phyloP scores from a whole-genome alignment of 108 stramenopile genomes.

The Cyclotella atomus region DNA sequence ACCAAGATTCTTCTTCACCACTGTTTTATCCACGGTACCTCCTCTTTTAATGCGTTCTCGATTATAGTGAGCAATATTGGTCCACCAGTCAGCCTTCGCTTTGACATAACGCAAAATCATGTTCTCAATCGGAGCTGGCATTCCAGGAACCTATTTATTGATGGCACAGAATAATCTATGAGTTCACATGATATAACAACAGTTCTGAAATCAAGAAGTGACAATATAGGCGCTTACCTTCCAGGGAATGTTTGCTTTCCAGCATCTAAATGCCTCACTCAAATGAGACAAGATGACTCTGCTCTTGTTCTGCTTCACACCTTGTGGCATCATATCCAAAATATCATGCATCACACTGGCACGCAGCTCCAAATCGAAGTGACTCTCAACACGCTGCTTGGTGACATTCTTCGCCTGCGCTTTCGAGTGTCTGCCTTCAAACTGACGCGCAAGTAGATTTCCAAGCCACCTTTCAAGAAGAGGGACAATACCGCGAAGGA shows the following conservation, averaged over 20 bases:
- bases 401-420: slow-evolving; percentile 98
- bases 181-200: not conserved
- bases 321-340: slow-evolving; percentile 99
- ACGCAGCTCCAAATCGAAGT: slow-evolving; percentile 98
- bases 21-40: slow-evolving; percentile 99
- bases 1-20: slow-evolving; percentile 99
- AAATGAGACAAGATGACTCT: slow-evolving; percentile 97
- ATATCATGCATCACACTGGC: slow-evolving; percentile 99
- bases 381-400: slow-evolving; percentile 98
- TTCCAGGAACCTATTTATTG: slow-evolving; percentile 88
- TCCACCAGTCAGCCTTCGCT: slow-evolving; percentile 99
- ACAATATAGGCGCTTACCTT: slow-evolving; percentile 44
- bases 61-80: slow-evolving; percentile 98
- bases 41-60: slow-evolving; percentile 99
- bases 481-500: slow-evolving; percentile 96
- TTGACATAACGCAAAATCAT: slow-evolving; percentile 99
- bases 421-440: slow-evolving; percentile 97
- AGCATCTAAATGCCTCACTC: slow-evolving; percentile 98
- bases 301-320: slow-evolving; percentile 98
- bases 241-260: slow-evolving; percentile 99
- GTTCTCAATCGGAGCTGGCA: slow-evolving; percentile 99
- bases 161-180: not conserved
- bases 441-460: slow-evolving; percentile 97
- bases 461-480: slow-evolving; percentile 98
- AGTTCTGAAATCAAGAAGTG: not conserved